phyloP scores from a whole-genome alignment of 768 basidiomycete genomes.

The Russula compacta region DNA sequence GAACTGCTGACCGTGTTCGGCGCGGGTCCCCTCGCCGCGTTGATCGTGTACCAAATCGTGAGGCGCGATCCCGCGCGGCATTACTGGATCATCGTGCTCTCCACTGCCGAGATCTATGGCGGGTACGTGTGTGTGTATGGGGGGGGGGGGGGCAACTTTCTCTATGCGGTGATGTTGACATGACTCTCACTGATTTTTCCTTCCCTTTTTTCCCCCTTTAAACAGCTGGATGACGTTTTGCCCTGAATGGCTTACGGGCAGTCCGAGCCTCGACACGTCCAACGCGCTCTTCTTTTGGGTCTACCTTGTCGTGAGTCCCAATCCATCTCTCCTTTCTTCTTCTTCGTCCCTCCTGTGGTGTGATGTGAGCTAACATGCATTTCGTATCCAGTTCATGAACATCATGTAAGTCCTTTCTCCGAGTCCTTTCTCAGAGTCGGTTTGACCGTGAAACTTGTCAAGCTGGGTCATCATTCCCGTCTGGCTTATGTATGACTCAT shows the following conservation, averaged over 20 bases:
- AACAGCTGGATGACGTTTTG: constrained; percentile 74
- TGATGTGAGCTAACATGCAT: neutral
- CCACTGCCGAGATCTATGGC: constrained; percentile 71
- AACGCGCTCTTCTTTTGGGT: constrained; percentile 70
- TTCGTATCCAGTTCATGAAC: constrained; percentile 60
- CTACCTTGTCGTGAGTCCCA: constrained; percentile 57
- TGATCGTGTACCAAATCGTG: constrained; percentile 57
- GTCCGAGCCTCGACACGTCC: constrained; percentile 60
- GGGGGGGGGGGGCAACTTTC: no score
- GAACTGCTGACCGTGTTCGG: constrained; percentile 78
- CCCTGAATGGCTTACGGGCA: constrained; percentile 77
- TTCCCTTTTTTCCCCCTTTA: no score
- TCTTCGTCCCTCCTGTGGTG: constrained; percentile 44
- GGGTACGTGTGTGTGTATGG: constrained; percentile 40
- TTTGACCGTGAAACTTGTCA: constrained; percentile 12
- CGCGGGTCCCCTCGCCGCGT: constrained; percentile 65
- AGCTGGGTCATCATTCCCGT: constrained; percentile 79
- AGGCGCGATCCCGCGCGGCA: constrained; percentile 56
- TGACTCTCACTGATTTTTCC: neutral
- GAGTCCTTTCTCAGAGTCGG: neutral
- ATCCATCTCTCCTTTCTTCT: neutral
- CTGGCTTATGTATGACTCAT: constrained; percentile 72
- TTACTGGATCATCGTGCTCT: constrained; percentile 74
- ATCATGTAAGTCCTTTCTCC: constrained; percentile 44
- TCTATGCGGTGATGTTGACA: neutral